Evolutionary conservation across 2,329 filamentous ascomycete species (phyloP).

Genomic region (Hymenoscyphus infarciens): DNA sequence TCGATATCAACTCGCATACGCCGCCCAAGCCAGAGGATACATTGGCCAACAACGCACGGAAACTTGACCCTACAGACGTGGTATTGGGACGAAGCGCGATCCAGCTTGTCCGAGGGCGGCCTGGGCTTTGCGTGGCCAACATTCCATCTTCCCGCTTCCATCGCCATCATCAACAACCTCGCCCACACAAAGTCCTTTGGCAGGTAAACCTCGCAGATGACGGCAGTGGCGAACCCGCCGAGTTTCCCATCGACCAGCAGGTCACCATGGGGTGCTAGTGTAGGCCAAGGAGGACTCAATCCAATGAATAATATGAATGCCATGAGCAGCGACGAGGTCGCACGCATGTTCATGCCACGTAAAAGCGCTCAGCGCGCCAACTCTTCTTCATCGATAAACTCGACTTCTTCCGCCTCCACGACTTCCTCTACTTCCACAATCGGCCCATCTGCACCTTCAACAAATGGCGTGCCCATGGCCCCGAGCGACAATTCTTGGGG

Average conservation of each 20-base stretch:
- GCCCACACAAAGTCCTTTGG: conserved; percentile 8
- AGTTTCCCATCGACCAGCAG: conserved; percentile 61
- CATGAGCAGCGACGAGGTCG: conserved; percentile 79
- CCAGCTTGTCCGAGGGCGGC: conserved; percentile 19
- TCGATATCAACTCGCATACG: conserved; percentile 7
- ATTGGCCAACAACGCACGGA: not conserved
- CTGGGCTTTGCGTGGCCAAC: conserved; percentile 14
- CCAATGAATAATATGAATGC: conserved; percentile 42
- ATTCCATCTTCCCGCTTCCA: conserved; percentile 21
- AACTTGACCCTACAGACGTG: not conserved
- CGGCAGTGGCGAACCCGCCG: conserved; percentile 63
- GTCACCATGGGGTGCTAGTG: conserved; percentile 63
- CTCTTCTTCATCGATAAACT: conserved; percentile 76
- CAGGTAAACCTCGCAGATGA: conserved; percentile 46
- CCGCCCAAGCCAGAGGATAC: not conserved
- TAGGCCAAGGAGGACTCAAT: conserved; percentile 51
- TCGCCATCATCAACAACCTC: conserved; percentile 13
- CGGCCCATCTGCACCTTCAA: conserved; percentile 55
- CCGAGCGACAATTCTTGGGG: conserved; percentile 29
- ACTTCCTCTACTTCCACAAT: conserved; percentile 61
- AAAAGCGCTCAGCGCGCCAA: conserved; percentile 84
- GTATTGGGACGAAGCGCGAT: conserved; percentile 20
- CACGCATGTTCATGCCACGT: conserved; percentile 84
- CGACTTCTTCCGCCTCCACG: conserved; percentile 56
- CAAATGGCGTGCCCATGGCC: conserved; percentile 51